Base-by-base conservation (phyloP, 1,139 yeast genomes). In the Hyphopichia fennica region DNA sequence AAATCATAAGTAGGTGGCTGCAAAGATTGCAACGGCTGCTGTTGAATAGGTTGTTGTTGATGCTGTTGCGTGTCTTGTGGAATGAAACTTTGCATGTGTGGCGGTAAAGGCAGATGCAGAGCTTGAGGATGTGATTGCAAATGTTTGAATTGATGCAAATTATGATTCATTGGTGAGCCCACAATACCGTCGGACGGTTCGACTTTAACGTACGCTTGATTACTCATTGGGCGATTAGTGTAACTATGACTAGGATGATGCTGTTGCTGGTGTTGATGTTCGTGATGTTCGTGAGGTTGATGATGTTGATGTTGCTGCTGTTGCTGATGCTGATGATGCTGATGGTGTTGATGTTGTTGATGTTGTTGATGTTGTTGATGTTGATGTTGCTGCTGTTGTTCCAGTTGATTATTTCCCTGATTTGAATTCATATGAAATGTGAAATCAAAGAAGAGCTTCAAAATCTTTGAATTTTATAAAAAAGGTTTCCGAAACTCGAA, bases 221-320 rank as follows among this genome's bases (percentile, higher is more conserved):
- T 18, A 8, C 18, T 35, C 34, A 35, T 32, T 53, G 58, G 1
- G 56, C 46, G 62, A 57, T 57, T 2, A 59, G 59, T n/a, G 23
- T 22, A 19, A 30, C n/a, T 6, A 4, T 38, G 37, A 11, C 11
- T 5, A 16, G 6, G 25, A 4, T n/a, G 25, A 8, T 33, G 35
- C 20, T 33, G 35, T 33, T 18, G 34, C 4, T 17, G 23, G 13
- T 32, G 25, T 20, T 33, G 27, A 6, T 8, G 10, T 7, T 22
- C 9, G 9, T 22, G 25, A 7, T 22, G 25, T 22, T 22, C 9
- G 10, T 22, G 25, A 7, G 7, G 23, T 20, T 14, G 33, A 7
- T 19, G 39, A 17, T 57, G 25, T 10, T 22, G 25, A 7, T 28
- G 31, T 29, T 29, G 7, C 32, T 8, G 32, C 14, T 27, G 30